Conservation (phyloP, 2,329 filamentous ascomycete genomes). For the Bretziella fagacearum region DNA sequence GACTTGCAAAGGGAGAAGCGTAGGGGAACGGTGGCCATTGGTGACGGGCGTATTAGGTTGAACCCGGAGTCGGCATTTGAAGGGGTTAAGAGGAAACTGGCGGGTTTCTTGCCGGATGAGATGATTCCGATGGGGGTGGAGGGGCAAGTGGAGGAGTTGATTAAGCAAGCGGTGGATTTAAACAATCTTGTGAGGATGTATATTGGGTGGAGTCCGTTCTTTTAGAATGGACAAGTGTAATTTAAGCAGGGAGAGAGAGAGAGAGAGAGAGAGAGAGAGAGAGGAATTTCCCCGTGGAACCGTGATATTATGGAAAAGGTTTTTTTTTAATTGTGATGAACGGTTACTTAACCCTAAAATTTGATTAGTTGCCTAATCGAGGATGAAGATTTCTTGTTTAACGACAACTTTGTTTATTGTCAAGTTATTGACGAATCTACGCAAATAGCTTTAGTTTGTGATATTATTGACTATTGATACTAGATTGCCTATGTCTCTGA, state of each 20-base stretch:
- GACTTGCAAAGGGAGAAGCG: slow-evolving; percentile 68
- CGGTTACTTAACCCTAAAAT: not conserved
- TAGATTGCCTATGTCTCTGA: too few species aligned
- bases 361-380: not conserved
- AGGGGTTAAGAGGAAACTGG: slow-evolving; percentile 72
- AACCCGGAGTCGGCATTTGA: slow-evolving; percentile 65
- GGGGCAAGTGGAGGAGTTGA: slow-evolving; percentile 91
- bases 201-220: slow-evolving; percentile 69
- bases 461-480: too few species aligned
- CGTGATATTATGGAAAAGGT: not conserved
- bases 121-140: slow-evolving; percentile 87
- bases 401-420: too few species aligned
- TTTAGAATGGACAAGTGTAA: slow-evolving; percentile 27
- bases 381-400: too few species aligned
- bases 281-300: too few species aligned
- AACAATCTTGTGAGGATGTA: slow-evolving; percentile 83
- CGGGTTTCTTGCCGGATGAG: slow-evolving; percentile 68
- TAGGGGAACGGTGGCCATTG: slow-evolving; percentile 24
- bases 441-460: too few species aligned
- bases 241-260: not conserved
- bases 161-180: slow-evolving; percentile 67
- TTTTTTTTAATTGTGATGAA: not conserved
- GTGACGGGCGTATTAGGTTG: slow-evolving; percentile 19
- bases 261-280: too few species aligned
- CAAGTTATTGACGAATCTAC: too few species aligned